Base-by-base conservation (phyloP, 2,329 filamentous ascomycete genomes). In the Clarireedia paspali region DNA sequence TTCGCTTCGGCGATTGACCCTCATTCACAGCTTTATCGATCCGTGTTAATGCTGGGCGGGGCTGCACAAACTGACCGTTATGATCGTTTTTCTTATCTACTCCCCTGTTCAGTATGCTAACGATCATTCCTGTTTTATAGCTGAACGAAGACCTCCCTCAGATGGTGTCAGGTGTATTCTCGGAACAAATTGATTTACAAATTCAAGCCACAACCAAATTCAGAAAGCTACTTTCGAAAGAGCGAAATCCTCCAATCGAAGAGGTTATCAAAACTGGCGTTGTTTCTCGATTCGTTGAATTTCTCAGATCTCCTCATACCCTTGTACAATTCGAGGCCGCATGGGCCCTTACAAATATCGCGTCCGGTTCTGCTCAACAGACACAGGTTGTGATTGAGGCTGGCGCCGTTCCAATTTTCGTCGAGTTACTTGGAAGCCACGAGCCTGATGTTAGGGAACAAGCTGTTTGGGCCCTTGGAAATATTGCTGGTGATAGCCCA, bases 221-320 rank as follows among this genome's bases (percentile, higher is more conserved):
- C 81, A 82, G 94, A 72, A 99, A 99, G 81, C 83, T 99, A 44
- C 80, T 99, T 27, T 96, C 91, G 64, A 99, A 99, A 78, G 94
- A 99, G 79, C 89, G 94, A 70, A 99, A 99, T 78, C 94, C 94
- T 47, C 94, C 94, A 47, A 99, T 99, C 71, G 94, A 99, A 78
- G 91, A 95, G 71, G 94, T 99, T 66, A 99, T 99, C 75, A 95
- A 97, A 82, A 97, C 94, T 58, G 94, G 94, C 69, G 94, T 99
- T 62, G 94, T 99, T 64, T 87, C 85, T 78, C 88, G 94, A 70
- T 99, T 99, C 70, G 94, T 99, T 74, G 91, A 96, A 74, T 99
- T 99, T 75, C 86, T 99, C 59, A 89, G 90, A 71, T 99, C 94
- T 55, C 94, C 94, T 62, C 94, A 99, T 75, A 97, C 94, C 36